Base-by-base conservation (phyloP, 2,329 filamentous ascomycete genomes). In the Sarocladiaceae sp. region DNA sequence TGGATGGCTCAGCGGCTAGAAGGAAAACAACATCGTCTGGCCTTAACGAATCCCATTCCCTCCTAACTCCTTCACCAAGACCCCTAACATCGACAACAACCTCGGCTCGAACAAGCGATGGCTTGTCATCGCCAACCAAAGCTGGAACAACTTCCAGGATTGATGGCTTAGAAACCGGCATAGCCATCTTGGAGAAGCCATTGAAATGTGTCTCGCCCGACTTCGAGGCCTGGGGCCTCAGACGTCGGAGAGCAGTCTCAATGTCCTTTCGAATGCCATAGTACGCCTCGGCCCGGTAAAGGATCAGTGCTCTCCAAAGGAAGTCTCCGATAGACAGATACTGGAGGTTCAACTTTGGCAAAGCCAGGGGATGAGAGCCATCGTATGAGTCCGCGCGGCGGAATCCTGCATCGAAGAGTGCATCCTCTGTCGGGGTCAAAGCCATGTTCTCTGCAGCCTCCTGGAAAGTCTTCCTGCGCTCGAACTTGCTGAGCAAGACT, bases 281-380 rank as follows among this genome's bases (percentile, higher is more conserved):
- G 60, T 97, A 96, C 0, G 91, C 79, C 62, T 98, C 93, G 47
- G 83, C 86, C 32, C 91, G 82, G 60, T 95, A 93, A 7, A 98
- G 70, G 12, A 94, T 75, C 56, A 97, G 83, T 0, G 91, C 89
- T 50, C 94, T 80, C 89, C 90, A 98, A n/a, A 98, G 68, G 55
- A 98, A 98, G 62, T 98, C 93, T 3, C 89, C 89, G 42, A 95
- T 80, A 3, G 90, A 95, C 12, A 98, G 73, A 63, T 98, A 98
- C 58, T 98, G 93, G 21, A 98, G 70, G 55, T 96, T 98, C 35
- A 97, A 67, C 61, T 98, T 98, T 3, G 93, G 93, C 33, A 98
- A 80, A 3, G 93, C 88, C 47, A 98, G 72, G 4, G 93, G 90
- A 39, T 80, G 80, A 19, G 88, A 89, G 20, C 90, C 90, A 60